phyloP scores from a whole-genome alignment of 176 grass and related monocot genomes.

The Musa acuminata region DNA sequence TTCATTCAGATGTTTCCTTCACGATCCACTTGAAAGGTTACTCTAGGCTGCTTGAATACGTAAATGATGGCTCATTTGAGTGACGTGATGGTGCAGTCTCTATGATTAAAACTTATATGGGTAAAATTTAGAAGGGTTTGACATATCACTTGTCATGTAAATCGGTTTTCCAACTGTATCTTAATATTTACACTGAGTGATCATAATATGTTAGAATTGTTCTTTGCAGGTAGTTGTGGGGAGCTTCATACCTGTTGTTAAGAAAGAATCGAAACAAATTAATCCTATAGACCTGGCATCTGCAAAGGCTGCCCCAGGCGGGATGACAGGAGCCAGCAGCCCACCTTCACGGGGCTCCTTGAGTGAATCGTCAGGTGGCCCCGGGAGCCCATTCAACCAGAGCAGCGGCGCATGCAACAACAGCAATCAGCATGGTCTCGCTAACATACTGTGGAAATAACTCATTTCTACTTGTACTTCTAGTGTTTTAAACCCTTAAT shows the following conservation, averaged over 20 bases:
- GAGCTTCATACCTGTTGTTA: slow-evolving; percentile 64
- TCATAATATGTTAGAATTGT: not conserved
- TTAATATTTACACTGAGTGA: not conserved
- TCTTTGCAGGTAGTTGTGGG: slow-evolving; percentile 54
- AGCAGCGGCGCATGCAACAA: slow-evolving; percentile 34
- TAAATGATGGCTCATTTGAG: too few relatives aligned
- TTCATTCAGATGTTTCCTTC: too few relatives aligned
- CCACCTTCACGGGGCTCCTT: slow-evolving; percentile 56
- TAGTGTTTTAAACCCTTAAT: not conserved
- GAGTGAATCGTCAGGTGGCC: slow-evolving; percentile 56
- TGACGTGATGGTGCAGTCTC: too few relatives aligned
- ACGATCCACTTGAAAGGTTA: too few relatives aligned
- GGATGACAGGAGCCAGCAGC: slow-evolving; percentile 28
- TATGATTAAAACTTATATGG: too few relatives aligned
- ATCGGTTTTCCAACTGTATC: too few relatives aligned
- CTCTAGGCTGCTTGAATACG: too few relatives aligned
- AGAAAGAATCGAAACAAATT: slow-evolving; percentile 44
- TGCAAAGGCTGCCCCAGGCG: slow-evolving; percentile 23
- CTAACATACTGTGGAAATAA: slow-evolving; percentile 84
- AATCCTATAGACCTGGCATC: slow-evolving; percentile 28
- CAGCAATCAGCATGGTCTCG: slow-evolving; percentile 41
- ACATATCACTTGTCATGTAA: too few relatives aligned
- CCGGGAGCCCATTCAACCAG: slow-evolving; percentile 59
- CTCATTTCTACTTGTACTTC: not conserved
- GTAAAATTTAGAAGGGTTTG: too few relatives aligned